Conservation (phyloP, 164 flowering plant genomes). For the Taxillus chinensis region DNA sequence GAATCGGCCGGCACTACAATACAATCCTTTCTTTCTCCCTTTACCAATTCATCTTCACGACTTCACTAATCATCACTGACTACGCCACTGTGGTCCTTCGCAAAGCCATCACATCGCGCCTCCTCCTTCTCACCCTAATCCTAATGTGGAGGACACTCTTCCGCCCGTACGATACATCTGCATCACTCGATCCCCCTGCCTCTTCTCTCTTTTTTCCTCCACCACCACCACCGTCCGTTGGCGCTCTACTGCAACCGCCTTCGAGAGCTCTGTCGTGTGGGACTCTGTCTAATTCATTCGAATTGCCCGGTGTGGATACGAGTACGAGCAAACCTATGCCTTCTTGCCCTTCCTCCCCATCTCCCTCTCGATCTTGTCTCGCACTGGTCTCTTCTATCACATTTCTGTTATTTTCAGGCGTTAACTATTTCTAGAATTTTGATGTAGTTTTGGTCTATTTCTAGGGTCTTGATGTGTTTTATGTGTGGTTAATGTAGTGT, state of each 20-base stretch:
- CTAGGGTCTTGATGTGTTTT: neutral
- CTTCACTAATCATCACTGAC: slow-evolving; percentile 3
- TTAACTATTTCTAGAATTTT: neutral
- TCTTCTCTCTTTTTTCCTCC: slow-evolving; percentile 16
- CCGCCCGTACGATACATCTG: slow-evolving; percentile 83
- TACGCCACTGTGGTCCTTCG: slow-evolving; percentile 18
- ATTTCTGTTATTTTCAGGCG: too few species aligned
- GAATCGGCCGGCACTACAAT: too few species aligned
- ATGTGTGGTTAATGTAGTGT: slow-evolving; percentile 57
- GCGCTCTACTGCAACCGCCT: slow-evolving; percentile 33
- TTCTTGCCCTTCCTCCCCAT: slow-evolving; percentile 81
- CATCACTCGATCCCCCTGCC: slow-evolving; percentile 66
- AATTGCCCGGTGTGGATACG: slow-evolving; percentile 86
- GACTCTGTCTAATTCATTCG: slow-evolving; percentile 78
- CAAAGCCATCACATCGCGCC: slow-evolving; percentile 45
- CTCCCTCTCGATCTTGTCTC: slow-evolving; percentile 38
- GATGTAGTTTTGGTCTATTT: neutral
- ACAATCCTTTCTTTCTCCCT: too few species aligned
- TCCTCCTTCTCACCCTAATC: slow-evolving; percentile 39
- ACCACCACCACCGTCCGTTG: too few species aligned
- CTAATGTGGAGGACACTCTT: slow-evolving; percentile 55
- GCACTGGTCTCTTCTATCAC: slow-evolving; percentile 29
- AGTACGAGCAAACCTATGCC: slow-evolving; percentile 88
- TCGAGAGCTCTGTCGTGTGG: slow-evolving; percentile 80
- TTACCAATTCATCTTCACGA: too few species aligned